phyloP scores from a whole-genome alignment of 768 basidiomycete genomes.

The Pholiota microspora region DNA sequence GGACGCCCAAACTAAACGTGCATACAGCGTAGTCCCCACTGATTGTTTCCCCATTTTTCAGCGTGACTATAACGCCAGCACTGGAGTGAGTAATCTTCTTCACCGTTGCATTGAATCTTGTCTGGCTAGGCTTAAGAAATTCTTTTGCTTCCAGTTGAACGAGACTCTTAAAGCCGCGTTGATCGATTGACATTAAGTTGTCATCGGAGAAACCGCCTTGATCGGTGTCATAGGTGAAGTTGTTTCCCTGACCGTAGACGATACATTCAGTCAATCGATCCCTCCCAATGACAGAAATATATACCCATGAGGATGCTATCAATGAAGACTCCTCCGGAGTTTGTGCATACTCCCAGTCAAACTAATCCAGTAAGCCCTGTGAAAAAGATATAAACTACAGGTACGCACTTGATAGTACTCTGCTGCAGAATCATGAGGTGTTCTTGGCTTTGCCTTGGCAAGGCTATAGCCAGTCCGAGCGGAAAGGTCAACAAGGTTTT shows the following conservation, averaged over 20 bases:
- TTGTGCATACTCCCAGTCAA: conserved; percentile 54
- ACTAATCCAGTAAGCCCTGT: too few relatives aligned
- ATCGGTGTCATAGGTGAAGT: conserved; percentile 52
- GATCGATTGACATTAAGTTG: conserved; percentile 56
- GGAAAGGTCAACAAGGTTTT: conserved; percentile 51
- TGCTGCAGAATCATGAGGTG: conserved; percentile 45
- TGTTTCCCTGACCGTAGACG: conserved; percentile 45
- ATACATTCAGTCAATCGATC: neutral
- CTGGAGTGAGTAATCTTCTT: conserved; percentile 41
- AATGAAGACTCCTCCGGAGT: conserved; percentile 63
- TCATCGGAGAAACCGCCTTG: conserved; percentile 57
- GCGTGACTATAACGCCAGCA: conserved; percentile 44
- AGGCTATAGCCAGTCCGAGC: conserved; percentile 54
- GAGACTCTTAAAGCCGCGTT: conserved; percentile 58
- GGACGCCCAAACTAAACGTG: conserved; percentile 70
- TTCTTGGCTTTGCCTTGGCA: conserved; percentile 41
- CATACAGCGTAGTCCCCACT: conserved; percentile 58
- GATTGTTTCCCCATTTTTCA: conserved; percentile 40
- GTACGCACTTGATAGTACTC: conserved; percentile 60
- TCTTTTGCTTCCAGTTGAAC: conserved; percentile 54
- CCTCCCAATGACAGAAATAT: too few relatives aligned
- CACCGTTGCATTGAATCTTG: conserved; percentile 51
- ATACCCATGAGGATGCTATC: conserved; percentile 64
- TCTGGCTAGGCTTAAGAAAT: conserved; percentile 48
- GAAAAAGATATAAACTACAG: too few relatives aligned